These are phyloP conservation scores for Ceratobasidium sp. DNA, from an alignment of 1,284 basidiomycete genomes.

Conservation along the genomic window DNA sequence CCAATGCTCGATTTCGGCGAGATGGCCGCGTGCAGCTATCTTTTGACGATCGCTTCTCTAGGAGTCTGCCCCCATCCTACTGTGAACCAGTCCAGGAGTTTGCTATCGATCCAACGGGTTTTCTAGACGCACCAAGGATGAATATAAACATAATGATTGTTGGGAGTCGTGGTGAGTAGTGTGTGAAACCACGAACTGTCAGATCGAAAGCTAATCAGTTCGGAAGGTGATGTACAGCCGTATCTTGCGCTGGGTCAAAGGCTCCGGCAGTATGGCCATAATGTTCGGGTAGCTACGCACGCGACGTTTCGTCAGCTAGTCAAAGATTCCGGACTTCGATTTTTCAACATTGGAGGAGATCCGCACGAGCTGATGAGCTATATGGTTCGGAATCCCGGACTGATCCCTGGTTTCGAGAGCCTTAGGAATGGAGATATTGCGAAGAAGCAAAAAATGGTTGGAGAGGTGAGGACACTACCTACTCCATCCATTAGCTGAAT, in stretches of 20 bases:
- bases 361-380: conserved; percentile 58
- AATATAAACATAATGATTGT: conserved; percentile 75
- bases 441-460: conserved; percentile 64
- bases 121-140: conserved; percentile 60
- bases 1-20: conserved; percentile 12
- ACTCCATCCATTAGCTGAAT: not conserved
- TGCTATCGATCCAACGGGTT: conserved; percentile 10
- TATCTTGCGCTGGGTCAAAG: conserved; percentile 73
- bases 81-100: conserved; percentile 12
- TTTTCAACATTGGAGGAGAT: conserved; percentile 70
- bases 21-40: conserved; percentile 41
- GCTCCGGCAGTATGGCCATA: conserved; percentile 70
- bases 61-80: not conserved
- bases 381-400: conserved; percentile 69
- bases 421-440: conserved; percentile 65
- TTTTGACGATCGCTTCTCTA: conserved; percentile 19
- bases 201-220: too few relatives aligned
- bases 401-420: conserved; percentile 65
- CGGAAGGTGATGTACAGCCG: conserved; percentile 75
- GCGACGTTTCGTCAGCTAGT: conserved; percentile 72
- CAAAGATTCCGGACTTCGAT: conserved; percentile 65
- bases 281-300: conserved; percentile 75
- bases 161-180: conserved; percentile 67
- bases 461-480: conserved; percentile 54
- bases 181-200: not conserved